phyloP scores from a whole-genome alignment of 2,329 filamentous ascomycete species.

The Phaeosphaeriaceae sp. region DNA sequence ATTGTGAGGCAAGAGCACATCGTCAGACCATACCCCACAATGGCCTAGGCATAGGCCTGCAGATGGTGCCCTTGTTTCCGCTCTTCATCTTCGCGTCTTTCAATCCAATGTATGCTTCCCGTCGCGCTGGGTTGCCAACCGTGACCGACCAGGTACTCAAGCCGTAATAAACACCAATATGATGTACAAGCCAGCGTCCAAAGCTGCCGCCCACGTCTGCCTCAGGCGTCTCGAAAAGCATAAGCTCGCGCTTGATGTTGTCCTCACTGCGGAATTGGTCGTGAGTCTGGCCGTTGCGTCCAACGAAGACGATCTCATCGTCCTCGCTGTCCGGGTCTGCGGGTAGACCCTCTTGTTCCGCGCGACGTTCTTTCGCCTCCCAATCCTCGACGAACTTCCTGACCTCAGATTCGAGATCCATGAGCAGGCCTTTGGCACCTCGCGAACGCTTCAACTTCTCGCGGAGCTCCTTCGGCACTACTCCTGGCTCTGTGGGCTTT shows the following conservation, averaged over 20 bases:
- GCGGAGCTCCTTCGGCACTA: slow-evolving; percentile 81
- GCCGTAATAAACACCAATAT: slow-evolving; percentile 91
- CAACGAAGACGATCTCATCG: slow-evolving; percentile 92
- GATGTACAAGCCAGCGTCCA: slow-evolving; percentile 91
- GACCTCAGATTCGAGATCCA: slow-evolving; percentile 85
- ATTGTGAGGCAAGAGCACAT: not conserved
- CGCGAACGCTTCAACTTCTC: slow-evolving; percentile 80
- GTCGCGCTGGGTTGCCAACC: slow-evolving; percentile 72
- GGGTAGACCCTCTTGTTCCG: slow-evolving; percentile 54
- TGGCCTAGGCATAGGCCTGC: slow-evolving; percentile 42
- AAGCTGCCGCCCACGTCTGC: slow-evolving; percentile 81
- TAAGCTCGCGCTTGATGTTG: slow-evolving; percentile 66
- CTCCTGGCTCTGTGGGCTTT: slow-evolving; percentile 54
- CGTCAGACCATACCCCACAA: slow-evolving; percentile 45
- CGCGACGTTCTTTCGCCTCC: slow-evolving; percentile 61
- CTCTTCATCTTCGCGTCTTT: slow-evolving; percentile 55
- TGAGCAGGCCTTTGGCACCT: slow-evolving; percentile 80
- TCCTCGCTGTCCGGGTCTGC: slow-evolving; percentile 68
- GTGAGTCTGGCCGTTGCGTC: slow-evolving; percentile 70
- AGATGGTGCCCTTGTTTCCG: slow-evolving; percentile 18
- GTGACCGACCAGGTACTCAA: slow-evolving; percentile 83
- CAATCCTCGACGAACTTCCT: slow-evolving; percentile 74
- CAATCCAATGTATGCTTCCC: slow-evolving; percentile 84
- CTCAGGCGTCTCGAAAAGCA: slow-evolving; percentile 82
- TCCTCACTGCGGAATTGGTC: slow-evolving; percentile 61